Base-by-base conservation (phyloP, 352 stramenopile species). In the Globisporangium cylindrosporum region DNA sequence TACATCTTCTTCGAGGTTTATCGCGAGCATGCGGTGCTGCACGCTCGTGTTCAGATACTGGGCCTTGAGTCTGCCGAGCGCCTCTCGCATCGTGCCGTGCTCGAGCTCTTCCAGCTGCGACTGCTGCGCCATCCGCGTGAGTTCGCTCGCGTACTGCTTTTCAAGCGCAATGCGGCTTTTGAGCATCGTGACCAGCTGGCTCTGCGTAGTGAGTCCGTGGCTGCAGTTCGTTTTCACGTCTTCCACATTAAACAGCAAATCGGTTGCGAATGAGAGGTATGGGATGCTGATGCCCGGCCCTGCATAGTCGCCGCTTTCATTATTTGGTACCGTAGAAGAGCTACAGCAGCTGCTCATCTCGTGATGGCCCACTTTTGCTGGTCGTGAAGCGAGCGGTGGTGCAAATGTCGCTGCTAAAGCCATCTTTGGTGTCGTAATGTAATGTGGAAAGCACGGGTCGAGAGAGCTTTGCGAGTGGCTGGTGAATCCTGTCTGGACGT, bases 31-130 rank as follows among this genome's bases (percentile, higher is more conserved):
- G 22, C 81, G 76, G 68, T 95, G 88, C 71, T 95, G 88, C 56
- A 92, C 85, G 41, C 88, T 92, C 43, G 85, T 90, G 72, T 95
- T 94, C 49, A 90, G 61, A 61, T 94, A 95, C 73, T 94, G 88
- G 3, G 81, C 79, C 59, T 77, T 76, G 59, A 95, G 71, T 59
- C 76, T 82, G 4, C 73, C 75, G 43, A 94, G 76, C 2, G 88
- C 86, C 48, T 78, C 75, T 49, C 84, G 74, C 69, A 85, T 84
- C 24, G 77, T 86, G 41, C 81, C 75, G 24, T 80, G 65, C 48
- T 88, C 82, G 22, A 81, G 64, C 38, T 88, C 81, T 5, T 93
- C 82, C 2, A 92, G 65, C 29, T 81, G 75, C 32, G 81, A 88
- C 36, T 77, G 73, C 32, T 83, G 78, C 5, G 84, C 80, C 72